A percentile compares a stretch with the other conserved stretches of the same genome.
Conservation (phyloP, 2,329 filamentous ascomycete species). For the Ascochyta fabae region DNA sequence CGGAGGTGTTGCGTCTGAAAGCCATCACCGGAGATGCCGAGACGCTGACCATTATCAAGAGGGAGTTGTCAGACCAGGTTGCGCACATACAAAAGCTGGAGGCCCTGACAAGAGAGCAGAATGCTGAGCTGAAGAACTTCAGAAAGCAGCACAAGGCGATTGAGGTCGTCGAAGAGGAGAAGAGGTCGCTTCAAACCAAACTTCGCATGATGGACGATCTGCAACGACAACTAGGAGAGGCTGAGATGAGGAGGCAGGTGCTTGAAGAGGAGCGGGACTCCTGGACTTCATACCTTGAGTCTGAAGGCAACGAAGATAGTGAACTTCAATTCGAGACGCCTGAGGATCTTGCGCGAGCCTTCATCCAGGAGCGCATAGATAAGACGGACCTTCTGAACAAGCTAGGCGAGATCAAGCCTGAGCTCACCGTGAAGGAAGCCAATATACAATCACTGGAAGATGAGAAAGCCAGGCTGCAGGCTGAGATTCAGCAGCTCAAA, state of each 20-base stretch:
- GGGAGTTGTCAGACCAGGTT: slow-evolving; percentile 89
- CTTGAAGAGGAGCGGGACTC: slow-evolving; percentile 86
- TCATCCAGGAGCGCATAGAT: slow-evolving; percentile 82
- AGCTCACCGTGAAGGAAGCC: slow-evolving; percentile 77
- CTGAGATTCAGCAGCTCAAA: slow-evolving; percentile 75
- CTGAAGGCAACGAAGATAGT: slow-evolving; percentile 65
- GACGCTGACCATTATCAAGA: slow-evolving; percentile 82
- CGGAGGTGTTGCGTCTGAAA: slow-evolving; percentile 82
- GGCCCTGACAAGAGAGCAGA: slow-evolving; percentile 78
- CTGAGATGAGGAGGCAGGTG: slow-evolving; percentile 80
- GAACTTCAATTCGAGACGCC: slow-evolving; percentile 82
- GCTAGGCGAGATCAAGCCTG: slow-evolving; percentile 78
- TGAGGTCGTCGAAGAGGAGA: slow-evolving; percentile 94
- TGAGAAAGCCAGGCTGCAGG: slow-evolving; percentile 68
- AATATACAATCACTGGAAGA: slow-evolving; percentile 74
- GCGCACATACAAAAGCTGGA: slow-evolving; percentile 88
- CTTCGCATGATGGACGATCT: slow-evolving; percentile 76
- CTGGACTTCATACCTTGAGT: slow-evolving; percentile 86
- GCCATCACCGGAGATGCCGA: slow-evolving; percentile 87
- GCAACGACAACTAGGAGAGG: slow-evolving; percentile 78
- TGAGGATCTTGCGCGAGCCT: slow-evolving; percentile 82
- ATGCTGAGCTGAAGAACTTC: slow-evolving; percentile 78
- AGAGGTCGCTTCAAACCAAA: slow-evolving; percentile 78
- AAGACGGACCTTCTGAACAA: slow-evolving; percentile 80
- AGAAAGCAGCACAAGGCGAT: slow-evolving; percentile 85